Evolutionary conservation across 805 yeast genomes (phyloP).

Genomic region (Myxozyma lipomycoides): DNA sequence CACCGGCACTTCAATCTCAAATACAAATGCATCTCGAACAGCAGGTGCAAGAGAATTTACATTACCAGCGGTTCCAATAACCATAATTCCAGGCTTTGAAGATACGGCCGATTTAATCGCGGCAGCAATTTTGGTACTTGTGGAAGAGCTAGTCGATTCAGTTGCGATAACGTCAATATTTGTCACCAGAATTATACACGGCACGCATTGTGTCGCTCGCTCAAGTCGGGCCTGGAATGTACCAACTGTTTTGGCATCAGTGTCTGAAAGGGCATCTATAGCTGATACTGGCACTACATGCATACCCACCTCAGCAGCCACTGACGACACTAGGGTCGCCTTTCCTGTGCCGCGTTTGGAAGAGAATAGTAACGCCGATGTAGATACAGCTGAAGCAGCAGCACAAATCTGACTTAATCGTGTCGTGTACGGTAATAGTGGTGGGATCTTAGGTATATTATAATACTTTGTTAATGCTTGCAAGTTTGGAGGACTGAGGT

Average conservation of each 20-base stretch:
- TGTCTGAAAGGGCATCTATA: constrained; percentile 60
- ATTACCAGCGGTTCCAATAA: constrained; percentile 67
- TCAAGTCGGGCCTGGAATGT: constrained; percentile 72
- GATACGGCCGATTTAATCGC: constrained; percentile 53
- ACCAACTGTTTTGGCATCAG: constrained; percentile 77
- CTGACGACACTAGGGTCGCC: constrained; percentile 53
- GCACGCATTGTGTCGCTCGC: constrained; percentile 46
- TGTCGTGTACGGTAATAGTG: constrained; percentile 1
- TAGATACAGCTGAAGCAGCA: constrained; percentile 44
- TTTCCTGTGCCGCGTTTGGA: constrained; percentile 77
- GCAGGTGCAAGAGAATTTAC: constrained; percentile 63
- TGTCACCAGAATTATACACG: constrained; percentile 53
- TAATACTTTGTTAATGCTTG: constrained; percentile 27
- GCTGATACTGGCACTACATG: constrained; percentile 69
- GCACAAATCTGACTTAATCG: constrained; percentile 20
- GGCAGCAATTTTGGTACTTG: constrained; percentile 48
- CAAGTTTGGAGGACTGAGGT: constrained; percentile 19
- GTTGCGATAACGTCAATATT: constrained; percentile 80
- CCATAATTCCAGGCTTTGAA: constrained; percentile 42
- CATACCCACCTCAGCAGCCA: constrained; percentile 58
- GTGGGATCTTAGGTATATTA: constrained; percentile 37
- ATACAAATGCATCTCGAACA: constrained; percentile 64
- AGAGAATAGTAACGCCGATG: constrained; percentile 66
- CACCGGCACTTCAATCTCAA: constrained; percentile 70
- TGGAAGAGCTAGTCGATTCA: constrained; percentile 48